Base-by-base conservation (phyloP, 805 yeast species). In the Starmerella lactis-condensi region DNA sequence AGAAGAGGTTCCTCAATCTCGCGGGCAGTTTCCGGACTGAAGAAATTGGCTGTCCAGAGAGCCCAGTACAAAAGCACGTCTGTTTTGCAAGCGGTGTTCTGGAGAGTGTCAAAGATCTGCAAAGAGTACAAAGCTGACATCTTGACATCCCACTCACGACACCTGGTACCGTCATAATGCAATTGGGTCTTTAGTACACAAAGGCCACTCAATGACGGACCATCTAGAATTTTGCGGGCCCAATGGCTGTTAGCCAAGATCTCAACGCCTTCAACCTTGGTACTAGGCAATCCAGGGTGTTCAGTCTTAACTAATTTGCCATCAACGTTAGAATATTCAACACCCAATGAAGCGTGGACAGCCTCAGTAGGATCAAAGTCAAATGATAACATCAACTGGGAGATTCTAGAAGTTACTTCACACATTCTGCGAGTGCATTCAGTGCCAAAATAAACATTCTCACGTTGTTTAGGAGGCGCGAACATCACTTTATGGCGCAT, bases 361-460 rank as follows among this genome's bases (percentile, higher is more conserved):
- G 20, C 33, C 19, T 27, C 28, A 43, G 25, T 53, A 9, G 71
- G 53, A 31, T 73, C 68, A 31, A 79, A 46, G 51, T 83, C 96
- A 51, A 65, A 67, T 3, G 89, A 68, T 20, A 60, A 45, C 1
- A 75, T 64, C 36, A 81, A 55, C 32, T 62, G 62, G 22, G 58
- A 51, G n/a, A 57, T 49, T 30, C 74, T 56, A 6, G 47, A 51
- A 28, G 51, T 51, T 17, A 57, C 44, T 17, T 56, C 61, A 35
- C 47, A 41, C 25, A 54, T 24, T 16, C 53, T 37, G 30, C 44
- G 34, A 24, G 46, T 41, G 29, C 41, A 33, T 11, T 35, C 44
- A 5, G 46, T 40, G 14, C 48, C 52, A 24, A 50, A 47, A 28
- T 48, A 47, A 3, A 45, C 39, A 20, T 49, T 48, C 14, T 40